A percentile compares a stretch with the other conserved stretches of the same genome.
Evolutionary conservation across 192 early-diverging fungal species (phyloP).

Genomic region (Coemansia sp.): DNA sequence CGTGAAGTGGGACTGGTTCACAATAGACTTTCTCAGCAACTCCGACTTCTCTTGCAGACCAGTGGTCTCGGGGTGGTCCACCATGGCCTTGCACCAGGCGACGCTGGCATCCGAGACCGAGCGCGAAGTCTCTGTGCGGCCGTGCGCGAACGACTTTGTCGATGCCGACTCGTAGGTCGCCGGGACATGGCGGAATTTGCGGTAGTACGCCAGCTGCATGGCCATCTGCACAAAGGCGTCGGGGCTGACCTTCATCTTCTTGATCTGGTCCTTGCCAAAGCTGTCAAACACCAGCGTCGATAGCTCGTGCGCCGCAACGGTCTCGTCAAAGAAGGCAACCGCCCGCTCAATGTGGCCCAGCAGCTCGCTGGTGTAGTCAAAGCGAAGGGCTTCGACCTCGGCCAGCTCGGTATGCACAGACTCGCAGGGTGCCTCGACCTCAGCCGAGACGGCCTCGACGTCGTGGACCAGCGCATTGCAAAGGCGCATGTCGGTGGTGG

Average conservation of each 20-base stretch:
- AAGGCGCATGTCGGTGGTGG: conserved; percentile 68
- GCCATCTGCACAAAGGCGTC: conserved; percentile 75
- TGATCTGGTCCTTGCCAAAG: conserved; percentile 71
- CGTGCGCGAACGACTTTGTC: conserved; percentile 60
- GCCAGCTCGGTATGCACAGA: not conserved
- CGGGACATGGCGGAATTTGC: conserved; percentile 54
- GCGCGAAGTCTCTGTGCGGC: conserved; percentile 72
- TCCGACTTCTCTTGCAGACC: conserved; percentile 40
- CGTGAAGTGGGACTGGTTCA: conserved; percentile 51
- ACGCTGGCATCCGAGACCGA: conserved; percentile 58
- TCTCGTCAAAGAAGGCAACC: conserved; percentile 57
- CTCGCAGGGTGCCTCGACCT: not conserved
- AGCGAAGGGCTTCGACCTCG: conserved; percentile 29
- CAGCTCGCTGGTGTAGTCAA: conserved; percentile 52
- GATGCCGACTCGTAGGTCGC: conserved; percentile 70
- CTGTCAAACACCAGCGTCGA: conserved; percentile 61
- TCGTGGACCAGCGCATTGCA: conserved; percentile 63
- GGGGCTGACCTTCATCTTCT: conserved; percentile 52
- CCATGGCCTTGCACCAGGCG: conserved; percentile 55
- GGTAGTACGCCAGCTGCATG: conserved; percentile 68
- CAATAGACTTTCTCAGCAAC: conserved; percentile 49
- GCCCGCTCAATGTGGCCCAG: conserved; percentile 53
- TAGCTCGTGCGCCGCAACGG: conserved; percentile 60
- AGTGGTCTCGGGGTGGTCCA: conserved; percentile 46
- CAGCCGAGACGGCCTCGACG: conserved; percentile 20